phyloP scores from a whole-genome alignment of 2,329 filamentous ascomycete species.

The Botryotinia calthae region DNA sequence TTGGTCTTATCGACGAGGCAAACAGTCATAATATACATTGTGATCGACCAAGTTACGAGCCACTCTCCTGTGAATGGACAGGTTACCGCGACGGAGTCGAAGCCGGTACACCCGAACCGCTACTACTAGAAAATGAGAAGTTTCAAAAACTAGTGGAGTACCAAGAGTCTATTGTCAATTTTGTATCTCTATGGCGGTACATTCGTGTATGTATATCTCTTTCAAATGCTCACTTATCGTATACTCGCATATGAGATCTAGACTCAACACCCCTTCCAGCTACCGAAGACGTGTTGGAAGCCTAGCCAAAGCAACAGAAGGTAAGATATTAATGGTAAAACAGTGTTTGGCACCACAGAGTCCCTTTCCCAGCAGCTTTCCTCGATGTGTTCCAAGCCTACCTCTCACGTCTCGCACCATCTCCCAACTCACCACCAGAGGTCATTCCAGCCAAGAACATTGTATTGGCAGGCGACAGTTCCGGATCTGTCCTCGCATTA shows the following conservation, averaged over 20 bases:
- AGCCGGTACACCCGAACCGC: neutral
- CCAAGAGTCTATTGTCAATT: neutral
- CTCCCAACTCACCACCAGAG: neutral
- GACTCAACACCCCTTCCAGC: neutral
- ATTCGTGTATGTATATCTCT: neutral
- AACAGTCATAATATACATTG: neutral
- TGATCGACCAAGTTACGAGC: neutral
- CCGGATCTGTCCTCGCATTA: neutral
- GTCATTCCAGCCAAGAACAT: neutral
- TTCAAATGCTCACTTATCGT: neutral
- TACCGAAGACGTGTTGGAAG: neutral
- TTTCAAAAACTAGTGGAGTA: neutral
- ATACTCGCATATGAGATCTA: neutral
- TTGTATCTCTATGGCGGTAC: neutral
- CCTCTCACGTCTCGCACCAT: neutral
- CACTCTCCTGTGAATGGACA: neutral
- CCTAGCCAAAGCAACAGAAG: neutral
- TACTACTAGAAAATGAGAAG: neutral
- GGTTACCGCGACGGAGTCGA: neutral
- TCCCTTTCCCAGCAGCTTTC: conserved; percentile 11
- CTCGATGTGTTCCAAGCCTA: conserved; percentile 5
- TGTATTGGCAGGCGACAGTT: conserved; percentile 5
- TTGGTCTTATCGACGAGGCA: neutral
- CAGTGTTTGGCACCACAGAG: conserved; percentile 5
- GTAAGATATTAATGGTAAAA: neutral